Evolutionary conservation across 2,329 filamentous ascomycete genomes (phyloP), one percentile per base, ranked within the genome.

Genomic region (Metarhizium anisopliae): DNA sequence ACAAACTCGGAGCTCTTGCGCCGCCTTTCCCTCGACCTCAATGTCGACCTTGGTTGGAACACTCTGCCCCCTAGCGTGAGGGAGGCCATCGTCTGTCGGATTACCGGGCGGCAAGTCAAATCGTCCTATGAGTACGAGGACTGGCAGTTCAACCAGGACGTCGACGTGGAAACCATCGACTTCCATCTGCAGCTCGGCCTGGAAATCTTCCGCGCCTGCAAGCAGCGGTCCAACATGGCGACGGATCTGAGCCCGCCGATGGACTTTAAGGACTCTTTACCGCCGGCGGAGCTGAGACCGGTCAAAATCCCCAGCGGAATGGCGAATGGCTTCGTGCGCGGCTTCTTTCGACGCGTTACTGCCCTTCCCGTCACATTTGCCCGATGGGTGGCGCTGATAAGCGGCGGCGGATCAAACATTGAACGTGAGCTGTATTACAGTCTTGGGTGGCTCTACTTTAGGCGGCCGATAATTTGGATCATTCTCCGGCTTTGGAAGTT

Each of bases 391-490:
- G 68, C 66, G 10, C 64, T 72, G 51, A 63, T 71, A 40, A 67
- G 67, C 1, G 66, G 67, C 2, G 70, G 66, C 4, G 68, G 67
- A 6, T 66, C 66, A 14, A 66, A 71, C 50, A 61, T 71, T 32
- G 70, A 71, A 55, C 58, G 70, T 30, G 70, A 72, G 58, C 59
- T 72, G 2, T 69, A 64, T 63, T 70, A 71, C 55, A 60, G 63
- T 6, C 59, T 72, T 10, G 59, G 65, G 13, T 56, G 64, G 40
- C 59, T 63, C 10, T 64, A 62, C 45, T 61, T 63, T 36, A 61
- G 66, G 13, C 52, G 55, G 7, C 32, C 58, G 14, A 56, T 66
- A 30, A 58, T 70, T 7, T 63, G 60, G 42, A 13, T 67, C 29
- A 56, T 65, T 32, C 61, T 71, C 2, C 58, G 61, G 5, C 56